Evolutionary conservation across 208 protist genomes (phyloP).

Genomic region (Acanthamoeba rhysodes): DNA sequence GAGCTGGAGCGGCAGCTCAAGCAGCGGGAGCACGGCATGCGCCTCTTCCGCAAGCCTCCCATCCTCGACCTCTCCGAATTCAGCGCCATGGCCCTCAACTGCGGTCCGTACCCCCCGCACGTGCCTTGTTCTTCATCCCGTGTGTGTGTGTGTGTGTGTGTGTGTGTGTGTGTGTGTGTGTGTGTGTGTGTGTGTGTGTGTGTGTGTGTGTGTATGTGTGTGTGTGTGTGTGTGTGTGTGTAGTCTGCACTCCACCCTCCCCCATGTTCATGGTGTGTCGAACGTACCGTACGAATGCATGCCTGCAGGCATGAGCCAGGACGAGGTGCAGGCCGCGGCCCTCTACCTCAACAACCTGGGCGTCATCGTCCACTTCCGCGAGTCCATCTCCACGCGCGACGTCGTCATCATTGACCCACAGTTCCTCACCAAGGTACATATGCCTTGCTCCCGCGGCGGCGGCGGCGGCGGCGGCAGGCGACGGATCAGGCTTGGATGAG

Average conservation of each 20-base stretch:
- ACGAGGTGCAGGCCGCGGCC: neutral
- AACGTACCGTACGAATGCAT: neutral
- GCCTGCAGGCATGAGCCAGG: neutral
- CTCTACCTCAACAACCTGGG: constrained; percentile 46
- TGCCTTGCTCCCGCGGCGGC: no score
- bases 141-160: no score
- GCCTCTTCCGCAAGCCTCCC: neutral
- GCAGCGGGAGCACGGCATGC: neutral
- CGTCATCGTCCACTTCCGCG: constrained; percentile 59
- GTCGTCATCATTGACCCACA: constrained; percentile 28
- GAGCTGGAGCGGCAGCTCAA: constrained; percentile 46
- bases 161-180: no score
- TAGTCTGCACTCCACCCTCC: no score
- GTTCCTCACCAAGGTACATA: constrained; percentile 9
- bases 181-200: no score
- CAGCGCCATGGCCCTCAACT: constrained; percentile 24
- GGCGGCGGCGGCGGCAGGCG: no score
- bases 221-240: no score
- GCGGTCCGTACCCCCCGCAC: neutral
- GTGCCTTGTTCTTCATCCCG: no score
- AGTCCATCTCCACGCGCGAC: neutral
- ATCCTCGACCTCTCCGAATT: constrained; percentile 26
- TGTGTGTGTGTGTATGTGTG: no score
- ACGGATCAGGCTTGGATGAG: no score
- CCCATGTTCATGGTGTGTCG: neutral